phyloP scores from a whole-genome alignment of 129 eudicot genomes.

The Cynara cardunculus region DNA sequence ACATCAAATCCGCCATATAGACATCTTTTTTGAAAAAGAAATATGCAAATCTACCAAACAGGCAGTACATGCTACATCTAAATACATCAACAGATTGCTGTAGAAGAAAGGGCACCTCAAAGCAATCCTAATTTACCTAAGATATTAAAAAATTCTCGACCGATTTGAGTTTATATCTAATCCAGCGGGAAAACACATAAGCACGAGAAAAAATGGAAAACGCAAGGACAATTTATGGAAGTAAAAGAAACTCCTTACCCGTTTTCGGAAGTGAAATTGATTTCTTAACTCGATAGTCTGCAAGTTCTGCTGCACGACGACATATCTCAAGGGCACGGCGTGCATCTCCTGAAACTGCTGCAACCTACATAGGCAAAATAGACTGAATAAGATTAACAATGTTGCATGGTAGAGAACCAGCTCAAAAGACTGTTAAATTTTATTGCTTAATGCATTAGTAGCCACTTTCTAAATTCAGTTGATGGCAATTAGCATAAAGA shows the following conservation, averaged over 20 bases:
- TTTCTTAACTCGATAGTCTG: constrained; percentile 76
- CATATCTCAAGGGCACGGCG: constrained; percentile 97
- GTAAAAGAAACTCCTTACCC: constrained; percentile 32
- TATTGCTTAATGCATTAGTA: neutral
- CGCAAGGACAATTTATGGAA: neutral
- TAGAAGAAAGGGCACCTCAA: neutral
- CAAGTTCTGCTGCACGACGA: constrained; percentile 91
- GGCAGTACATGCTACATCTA: neutral
- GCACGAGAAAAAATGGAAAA: neutral
- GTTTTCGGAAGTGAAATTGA: constrained; percentile 27
- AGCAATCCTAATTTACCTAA: neutral
- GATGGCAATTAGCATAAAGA: neutral
- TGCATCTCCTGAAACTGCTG: constrained; percentile 99
- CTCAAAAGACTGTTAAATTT: neutral
- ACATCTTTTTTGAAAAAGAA: neutral
- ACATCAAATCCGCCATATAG: neutral
- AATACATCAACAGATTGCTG: neutral
- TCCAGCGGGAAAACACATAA: neutral
- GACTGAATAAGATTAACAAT: neutral
- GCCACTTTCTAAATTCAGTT: neutral
- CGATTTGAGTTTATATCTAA: neutral
- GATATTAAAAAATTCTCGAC: too few relatives aligned
- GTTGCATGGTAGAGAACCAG: constrained; percentile 1
- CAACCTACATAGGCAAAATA: constrained; percentile 53
- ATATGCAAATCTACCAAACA: neutral